A percentile compares a stretch with the other conserved stretches of the same genome.
Conservation (phyloP, 2,329 filamentous ascomycete genomes). For the Fusarium metavorans region DNA sequence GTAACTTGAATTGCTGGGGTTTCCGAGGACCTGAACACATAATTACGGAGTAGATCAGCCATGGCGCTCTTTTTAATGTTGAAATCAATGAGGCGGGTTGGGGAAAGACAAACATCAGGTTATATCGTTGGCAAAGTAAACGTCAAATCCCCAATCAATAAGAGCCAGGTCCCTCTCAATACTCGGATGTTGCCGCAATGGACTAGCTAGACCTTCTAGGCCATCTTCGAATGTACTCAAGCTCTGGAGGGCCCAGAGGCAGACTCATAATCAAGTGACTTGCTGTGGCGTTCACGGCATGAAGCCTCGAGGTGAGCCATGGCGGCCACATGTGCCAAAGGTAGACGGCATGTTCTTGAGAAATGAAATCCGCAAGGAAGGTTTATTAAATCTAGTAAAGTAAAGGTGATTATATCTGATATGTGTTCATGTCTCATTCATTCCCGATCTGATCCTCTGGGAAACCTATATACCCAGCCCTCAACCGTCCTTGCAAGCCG, state of each 20-base stretch:
- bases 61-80: not conserved
- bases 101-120: not conserved
- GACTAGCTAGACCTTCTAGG: not conserved
- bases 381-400: not conserved
- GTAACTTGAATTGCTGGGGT: not conserved
- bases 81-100: not conserved
- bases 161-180: not conserved
- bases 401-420: not conserved
- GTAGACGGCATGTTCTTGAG: not conserved
- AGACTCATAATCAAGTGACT: not conserved
- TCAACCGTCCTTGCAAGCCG: conserved; percentile 62
- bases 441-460: not conserved
- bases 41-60: not conserved
- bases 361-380: not conserved
- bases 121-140: not conserved
- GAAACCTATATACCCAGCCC: not conserved
- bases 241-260: not conserved
- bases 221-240: not conserved
- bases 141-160: too few relatives aligned
- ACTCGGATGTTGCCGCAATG: not conserved
- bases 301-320: not conserved
- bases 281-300: not conserved
- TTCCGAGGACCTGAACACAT: not conserved
- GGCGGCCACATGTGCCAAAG: not conserved
- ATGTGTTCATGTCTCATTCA: not conserved